phyloP scores from a whole-genome alignment of 169 alveolate genomes.

The Babesia divergens region DNA sequence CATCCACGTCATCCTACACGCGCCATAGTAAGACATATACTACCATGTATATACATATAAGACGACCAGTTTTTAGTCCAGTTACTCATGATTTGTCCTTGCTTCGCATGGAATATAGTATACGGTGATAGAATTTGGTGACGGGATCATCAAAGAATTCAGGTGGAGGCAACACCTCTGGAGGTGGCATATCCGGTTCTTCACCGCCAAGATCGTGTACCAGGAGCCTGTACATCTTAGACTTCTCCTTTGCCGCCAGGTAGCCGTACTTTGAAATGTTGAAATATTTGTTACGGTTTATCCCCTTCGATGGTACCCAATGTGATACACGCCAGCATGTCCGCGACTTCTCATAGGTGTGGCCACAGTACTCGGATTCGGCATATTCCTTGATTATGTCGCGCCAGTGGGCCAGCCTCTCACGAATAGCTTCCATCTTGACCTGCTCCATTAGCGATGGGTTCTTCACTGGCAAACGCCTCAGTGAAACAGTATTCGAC shows the following conservation, averaged over 20 bases:
- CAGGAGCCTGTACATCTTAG: conserved; percentile 22
- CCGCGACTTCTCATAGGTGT: conserved; percentile 47
- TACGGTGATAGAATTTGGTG: conserved; percentile 36
- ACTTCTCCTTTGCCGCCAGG: conserved; percentile 55
- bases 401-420: conserved; percentile 25
- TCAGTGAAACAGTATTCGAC: neutral
- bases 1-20: neutral
- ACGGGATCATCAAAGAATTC: conserved; percentile 45
- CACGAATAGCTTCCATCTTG: conserved; percentile 16
- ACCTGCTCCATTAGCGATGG: neutral
- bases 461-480: neutral
- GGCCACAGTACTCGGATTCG: conserved; percentile 47
- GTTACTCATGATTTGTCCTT: neutral
- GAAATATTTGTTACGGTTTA: conserved; percentile 62
- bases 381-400: conserved; percentile 35
- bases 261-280: conserved; percentile 66
- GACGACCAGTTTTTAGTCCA: neutral
- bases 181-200: conserved; percentile 34
- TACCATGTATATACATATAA: neutral
- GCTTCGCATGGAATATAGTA: conserved; percentile 39
- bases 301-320: conserved; percentile 62
- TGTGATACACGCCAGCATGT: conserved; percentile 68
- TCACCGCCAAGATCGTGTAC: conserved; percentile 57
- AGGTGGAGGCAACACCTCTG: conserved; percentile 16
- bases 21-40: neutral